Evolutionary conservation across 1,139 yeast species (phyloP), one percentile per base, ranked within the genome.

Genomic region (Blastobotrys elegans): DNA sequence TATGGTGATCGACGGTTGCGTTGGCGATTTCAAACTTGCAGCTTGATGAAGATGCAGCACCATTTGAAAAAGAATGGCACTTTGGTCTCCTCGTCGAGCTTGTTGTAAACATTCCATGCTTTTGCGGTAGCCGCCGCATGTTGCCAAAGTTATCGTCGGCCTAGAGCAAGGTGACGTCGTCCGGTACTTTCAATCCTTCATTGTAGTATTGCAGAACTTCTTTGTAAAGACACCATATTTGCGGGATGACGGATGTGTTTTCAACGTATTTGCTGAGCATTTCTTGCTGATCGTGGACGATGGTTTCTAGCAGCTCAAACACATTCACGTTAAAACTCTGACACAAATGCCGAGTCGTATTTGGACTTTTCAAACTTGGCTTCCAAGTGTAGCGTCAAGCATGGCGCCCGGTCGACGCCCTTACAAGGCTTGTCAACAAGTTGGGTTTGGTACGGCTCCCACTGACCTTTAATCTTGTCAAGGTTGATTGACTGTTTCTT

Each of bases 61-160:
- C 42, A 53, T 36, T 38, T 54, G 48, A n/a, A n/a, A 40, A 46
- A 50, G 43, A 42, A 53, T 7, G 48, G 45, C 3, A 51, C 50
- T 26, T 47, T 44, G 32, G 40, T 27, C 3, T 17, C 39, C 17
- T 45, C 47, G 2, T 48, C 27, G 26, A 53, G 27, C 22, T 36
- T 20, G 29, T 40, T 40, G 39, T 51, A 36, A 22, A 53, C 42
- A 16, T 24, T 18, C 34, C 43, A 40, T 11, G 56, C 56, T 31
- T 46, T 41, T 17, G 30, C 7, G 57, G 57, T 22, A 54, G 47
- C 32, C 57, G 40, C 20, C 57, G 46, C 14, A 54, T 49, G 32
- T 54, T 53, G 16, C 57, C 57, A 55, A 55, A 54, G 40, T 54
- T 54, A 40, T 54, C 57, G 37, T 54, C 57, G 39, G 50, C 39